phyloP scores from a whole-genome alignment of 495 filamentous ascomycete species.

The Aspergillus steynii region DNA sequence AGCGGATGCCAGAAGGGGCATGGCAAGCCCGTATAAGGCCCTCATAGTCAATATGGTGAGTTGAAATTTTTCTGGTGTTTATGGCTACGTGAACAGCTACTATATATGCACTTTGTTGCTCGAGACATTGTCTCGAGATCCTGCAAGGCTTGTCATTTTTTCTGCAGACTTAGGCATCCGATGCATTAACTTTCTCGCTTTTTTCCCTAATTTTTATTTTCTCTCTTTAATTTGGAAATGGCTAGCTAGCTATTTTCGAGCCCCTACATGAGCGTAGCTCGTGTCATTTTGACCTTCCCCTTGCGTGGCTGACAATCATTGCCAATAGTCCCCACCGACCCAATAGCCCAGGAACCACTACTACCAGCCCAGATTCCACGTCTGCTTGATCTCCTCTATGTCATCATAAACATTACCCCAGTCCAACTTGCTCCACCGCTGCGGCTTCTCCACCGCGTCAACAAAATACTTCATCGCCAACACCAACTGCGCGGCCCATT shows the following conservation, averaged over 20 bases:
- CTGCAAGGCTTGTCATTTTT: not conserved
- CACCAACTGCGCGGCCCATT: slow-evolving; percentile 51
- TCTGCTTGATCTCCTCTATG: slow-evolving; percentile 28
- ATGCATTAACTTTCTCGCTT: not conserved
- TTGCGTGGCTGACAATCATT: not conserved
- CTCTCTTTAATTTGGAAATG: not conserved
- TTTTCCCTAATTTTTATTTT: too few species aligned
- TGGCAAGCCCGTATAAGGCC: not conserved
- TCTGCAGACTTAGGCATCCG: not conserved
- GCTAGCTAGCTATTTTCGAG: too few species aligned
- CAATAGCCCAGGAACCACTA: not conserved
- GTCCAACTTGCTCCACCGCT: slow-evolving; percentile 31
- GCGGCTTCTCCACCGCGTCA: slow-evolving; percentile 37
- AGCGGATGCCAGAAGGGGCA: not conserved
- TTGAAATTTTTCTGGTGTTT: not conserved
- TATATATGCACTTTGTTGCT: not conserved
- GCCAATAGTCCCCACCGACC: not conserved
- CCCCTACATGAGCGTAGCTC: not conserved
- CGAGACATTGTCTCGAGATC: not conserved
- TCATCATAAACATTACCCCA: slow-evolving; percentile 33
- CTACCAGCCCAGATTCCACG: slow-evolving; percentile 13
- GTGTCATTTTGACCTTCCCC: not conserved
- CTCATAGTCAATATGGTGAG: not conserved
- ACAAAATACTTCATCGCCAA: slow-evolving; percentile 51
- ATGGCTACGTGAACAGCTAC: not conserved